Evolutionary conservation across 176 grass and related monocot genomes (phyloP), one percentile per base, ranked within the genome.

Genomic region (Lolium multiflorum): DNA sequence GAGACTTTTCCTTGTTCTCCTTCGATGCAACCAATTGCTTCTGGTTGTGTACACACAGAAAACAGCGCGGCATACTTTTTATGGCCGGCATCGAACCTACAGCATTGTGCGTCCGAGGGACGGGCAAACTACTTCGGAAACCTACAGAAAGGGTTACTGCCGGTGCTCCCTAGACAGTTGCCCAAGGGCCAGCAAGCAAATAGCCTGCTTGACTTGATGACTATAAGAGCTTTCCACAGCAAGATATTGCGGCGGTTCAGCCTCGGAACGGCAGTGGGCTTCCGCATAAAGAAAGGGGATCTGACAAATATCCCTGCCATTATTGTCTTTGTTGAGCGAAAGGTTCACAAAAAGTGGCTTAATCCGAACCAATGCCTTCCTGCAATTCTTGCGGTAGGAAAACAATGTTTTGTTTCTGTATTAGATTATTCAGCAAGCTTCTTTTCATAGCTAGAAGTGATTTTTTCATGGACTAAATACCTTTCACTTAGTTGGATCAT

Each of bases 51-150:
- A 63, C 91, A 92, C 87, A 85, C 92, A 43, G 93, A 99, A 66
- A 91, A 88, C 80, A 87, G 76, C 13, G 94, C 97, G 3, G 97
- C 97, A 20, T 99, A 99, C 89, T 99, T 99, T 80, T 94, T 94
- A 61, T 99, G 97, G 97, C 97, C 97, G 2, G 88, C 90, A 7
- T 99, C 97, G 11, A 96, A 92, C 79, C 86, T 98, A 44, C 86
- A 91, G 39, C 92, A 90, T 70, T 95, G 97, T 55, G 89, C 92
- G 12, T 94, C 92, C 1, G 97, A 99, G 85, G 97, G 97, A 9
- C 97, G 97, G 20, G 97, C 97, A 75, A 99, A 99, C 88, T 96
- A 99, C 74, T 99, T 99, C 65, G 97, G 92, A 10, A 99, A 99
- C 85, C 97, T 99, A 84, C 92, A 94, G 54, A 99, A 99, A 84